Evolutionary conservation across 257 asterid species (phyloP).

Genomic region (Phtheirospermum japonicum): DNA sequence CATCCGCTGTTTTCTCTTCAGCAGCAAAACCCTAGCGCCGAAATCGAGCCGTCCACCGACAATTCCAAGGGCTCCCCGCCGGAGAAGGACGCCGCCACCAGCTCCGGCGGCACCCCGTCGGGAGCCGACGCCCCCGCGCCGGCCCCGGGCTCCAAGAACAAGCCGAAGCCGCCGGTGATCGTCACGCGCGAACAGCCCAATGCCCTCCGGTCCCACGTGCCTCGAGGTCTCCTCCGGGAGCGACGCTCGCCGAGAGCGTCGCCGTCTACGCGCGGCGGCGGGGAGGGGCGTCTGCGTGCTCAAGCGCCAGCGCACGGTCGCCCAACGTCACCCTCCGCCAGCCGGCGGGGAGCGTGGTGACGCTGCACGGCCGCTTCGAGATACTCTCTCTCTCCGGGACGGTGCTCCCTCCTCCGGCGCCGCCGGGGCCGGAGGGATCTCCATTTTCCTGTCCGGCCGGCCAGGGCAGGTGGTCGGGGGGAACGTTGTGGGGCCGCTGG

Average conservation of each 20-base stretch:
- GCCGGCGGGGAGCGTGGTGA: slow-evolving; percentile 55
- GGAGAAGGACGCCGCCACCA: slow-evolving; percentile 37
- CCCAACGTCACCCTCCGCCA: slow-evolving; percentile 62
- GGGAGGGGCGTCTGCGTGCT: slow-evolving; percentile 66
- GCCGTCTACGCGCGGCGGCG: slow-evolving; percentile 56
- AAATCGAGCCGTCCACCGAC: background rate
- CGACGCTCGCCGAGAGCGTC: slow-evolving; percentile 52
- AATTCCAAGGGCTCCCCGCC: background rate
- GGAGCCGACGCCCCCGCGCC: slow-evolving; percentile 64
- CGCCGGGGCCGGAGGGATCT: slow-evolving; percentile 63
- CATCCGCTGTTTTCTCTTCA: slow-evolving; percentile 17
- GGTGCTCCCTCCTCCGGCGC: slow-evolving; percentile 86
- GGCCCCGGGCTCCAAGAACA: slow-evolving; percentile 73
- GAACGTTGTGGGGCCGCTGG: slow-evolving; percentile 54
- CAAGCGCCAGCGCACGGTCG: slow-evolving; percentile 56
- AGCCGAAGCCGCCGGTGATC: slow-evolving; percentile 64
- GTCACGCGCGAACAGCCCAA: slow-evolving; percentile 67
- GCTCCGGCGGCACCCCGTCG: slow-evolving; percentile 48
- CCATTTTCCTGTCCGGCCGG: slow-evolving; percentile 61
- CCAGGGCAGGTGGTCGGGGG: slow-evolving; percentile 84
- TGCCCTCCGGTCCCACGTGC: slow-evolving; percentile 66
- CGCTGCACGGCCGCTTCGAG: slow-evolving; percentile 69
- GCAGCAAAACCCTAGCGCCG: slow-evolving; percentile 12
- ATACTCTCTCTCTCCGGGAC: slow-evolving; percentile 59
- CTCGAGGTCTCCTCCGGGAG: slow-evolving; percentile 48